A percentile compares a stretch with the other conserved stretches of the same genome.
Evolutionary conservation across 108 stramenopile species (phyloP).

Genomic region (Cyclotella sp.): DNA sequence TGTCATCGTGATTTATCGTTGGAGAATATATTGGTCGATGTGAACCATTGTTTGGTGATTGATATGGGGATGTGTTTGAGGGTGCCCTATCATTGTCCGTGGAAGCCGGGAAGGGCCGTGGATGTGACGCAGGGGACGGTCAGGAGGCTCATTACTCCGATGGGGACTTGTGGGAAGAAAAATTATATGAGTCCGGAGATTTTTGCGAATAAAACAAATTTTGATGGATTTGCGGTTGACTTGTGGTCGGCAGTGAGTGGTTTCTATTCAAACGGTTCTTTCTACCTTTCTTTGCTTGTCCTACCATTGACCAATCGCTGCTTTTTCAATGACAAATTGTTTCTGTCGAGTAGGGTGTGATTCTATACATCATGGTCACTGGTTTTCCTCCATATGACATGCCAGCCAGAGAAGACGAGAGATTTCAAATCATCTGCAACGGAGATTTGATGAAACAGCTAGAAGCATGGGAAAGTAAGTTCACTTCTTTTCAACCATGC

Average conservation of each 20-base stretch:
- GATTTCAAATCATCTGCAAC: slow-evolving; percentile 81
- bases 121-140: slow-evolving; percentile 67
- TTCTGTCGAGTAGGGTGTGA: slow-evolving; percentile 64
- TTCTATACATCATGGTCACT: slow-evolving; percentile 95
- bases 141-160: slow-evolving; percentile 77
- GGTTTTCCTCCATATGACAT: slow-evolving; percentile 94
- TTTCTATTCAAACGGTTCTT: neutral
- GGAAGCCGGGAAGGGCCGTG: slow-evolving; percentile 40
- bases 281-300: neutral
- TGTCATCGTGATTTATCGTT: slow-evolving; percentile 93
- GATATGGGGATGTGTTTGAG: slow-evolving; percentile 97
- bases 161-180: slow-evolving; percentile 93
- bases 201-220: slow-evolving; percentile 65
- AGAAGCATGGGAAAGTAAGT: slow-evolving; percentile 70
- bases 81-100: slow-evolving; percentile 72
- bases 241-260: slow-evolving; percentile 84
- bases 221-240: slow-evolving; percentile 95
- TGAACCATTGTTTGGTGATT: slow-evolving; percentile 83
- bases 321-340: slow-evolving; percentile 7
- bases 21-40: slow-evolving; percentile 89
- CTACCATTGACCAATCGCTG: neutral
- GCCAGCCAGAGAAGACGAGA: slow-evolving; percentile 71
- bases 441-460: slow-evolving; percentile 77
- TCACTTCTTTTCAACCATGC: neutral
- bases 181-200: slow-evolving; percentile 98